These are phyloP conservation scores for Curvularia sp. DNA, from an alignment of 2,329 filamentous ascomycete species.

Conservation along the genomic window DNA sequence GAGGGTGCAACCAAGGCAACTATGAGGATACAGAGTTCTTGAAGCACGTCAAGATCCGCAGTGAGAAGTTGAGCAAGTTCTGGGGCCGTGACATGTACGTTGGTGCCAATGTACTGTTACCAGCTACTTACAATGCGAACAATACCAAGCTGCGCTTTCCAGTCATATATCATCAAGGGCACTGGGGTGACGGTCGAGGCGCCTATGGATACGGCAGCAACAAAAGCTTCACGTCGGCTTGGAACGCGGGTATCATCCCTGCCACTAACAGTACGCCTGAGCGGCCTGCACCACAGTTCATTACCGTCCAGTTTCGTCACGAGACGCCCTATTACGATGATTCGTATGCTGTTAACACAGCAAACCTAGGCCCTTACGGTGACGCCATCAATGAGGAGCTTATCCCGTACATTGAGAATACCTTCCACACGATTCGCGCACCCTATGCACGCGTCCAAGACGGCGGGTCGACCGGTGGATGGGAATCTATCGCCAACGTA, in stretches of 20 bases:
- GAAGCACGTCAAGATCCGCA: conserved; percentile 51
- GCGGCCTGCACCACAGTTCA: conserved; percentile 47
- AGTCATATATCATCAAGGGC: conserved; percentile 48
- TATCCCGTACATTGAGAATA: conserved; percentile 44
- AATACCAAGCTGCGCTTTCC: conserved; percentile 45
- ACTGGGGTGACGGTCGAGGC: conserved; percentile 40
- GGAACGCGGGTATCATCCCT: conserved; percentile 45
- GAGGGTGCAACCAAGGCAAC: conserved; percentile 51
- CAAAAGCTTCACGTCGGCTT: conserved; percentile 32
- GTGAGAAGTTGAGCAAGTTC: conserved; percentile 46
- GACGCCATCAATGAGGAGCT: conserved; percentile 54
- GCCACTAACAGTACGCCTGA: conserved; percentile 33
- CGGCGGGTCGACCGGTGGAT: conserved; percentile 51
- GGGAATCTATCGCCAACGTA: conserved; percentile 48
- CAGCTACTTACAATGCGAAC: conserved; percentile 44
- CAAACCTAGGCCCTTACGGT: conserved; percentile 51
- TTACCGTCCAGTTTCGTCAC: conserved; percentile 50
- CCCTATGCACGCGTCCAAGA: conserved; percentile 51
- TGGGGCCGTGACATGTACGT: conserved; percentile 50
- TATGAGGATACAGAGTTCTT: conserved; percentile 45
- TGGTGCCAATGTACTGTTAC: conserved; percentile 49
- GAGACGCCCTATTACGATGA: conserved; percentile 51
- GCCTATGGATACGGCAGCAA: conserved; percentile 32
- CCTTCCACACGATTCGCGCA: conserved; percentile 47
- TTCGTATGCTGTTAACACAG: conserved; percentile 51